Base-by-base conservation (phyloP, 179 eudicot genomes). In the Gypsophila paniculata region DNA sequence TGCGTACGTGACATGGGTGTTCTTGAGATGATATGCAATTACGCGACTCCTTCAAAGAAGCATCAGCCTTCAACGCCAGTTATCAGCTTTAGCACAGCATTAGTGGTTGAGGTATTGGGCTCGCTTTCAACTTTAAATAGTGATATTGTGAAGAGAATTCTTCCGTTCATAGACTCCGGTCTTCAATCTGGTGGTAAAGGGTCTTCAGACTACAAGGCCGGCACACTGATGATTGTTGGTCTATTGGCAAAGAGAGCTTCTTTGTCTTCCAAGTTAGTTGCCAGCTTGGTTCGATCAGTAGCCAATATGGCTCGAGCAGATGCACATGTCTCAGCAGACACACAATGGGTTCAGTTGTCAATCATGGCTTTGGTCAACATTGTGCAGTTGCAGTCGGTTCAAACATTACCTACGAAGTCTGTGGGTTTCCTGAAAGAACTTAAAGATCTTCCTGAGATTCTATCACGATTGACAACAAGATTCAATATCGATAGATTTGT, bases 401-500 rank as follows among this genome's bases (percentile, higher is more conserved):
- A 84, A 53, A 55, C 82, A 25, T 77, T 94, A 48, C 90, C 97
- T 25, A 89, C 85, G 89, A 91, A 91, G 87, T 87, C 76, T 2
- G 52, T 91, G 68, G 96, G 88, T 66, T 69, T 70, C 73, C 72
- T 93, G 36, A 86, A 67, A 53, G 86, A 76, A 72, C 77, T 88
- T 73, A 82, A 85, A 80, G 92, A 88, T 77, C 84, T 91, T 55
- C 75, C 88, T 6, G 85, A 77, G 65, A 83, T 88, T 76, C 91
- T 91, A 68, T 75, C 66, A 68, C 87, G 81, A 59, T 72, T 94
- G 79, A 78, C 86, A 34, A 76, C 78, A 69, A 91, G 87, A 77
- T 94, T 91, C 83, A 88, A 90, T 64, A 82, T 87, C 51, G 99
- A 94, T 66, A 86, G 77, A 69, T 94, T 94, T 79, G 65, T 94